Percentiles rank a stretch among this genome's conserved stretches.
phyloP scores from a whole-genome alignment of 345 rosid genomes.

The Lepidium didymum region DNA sequence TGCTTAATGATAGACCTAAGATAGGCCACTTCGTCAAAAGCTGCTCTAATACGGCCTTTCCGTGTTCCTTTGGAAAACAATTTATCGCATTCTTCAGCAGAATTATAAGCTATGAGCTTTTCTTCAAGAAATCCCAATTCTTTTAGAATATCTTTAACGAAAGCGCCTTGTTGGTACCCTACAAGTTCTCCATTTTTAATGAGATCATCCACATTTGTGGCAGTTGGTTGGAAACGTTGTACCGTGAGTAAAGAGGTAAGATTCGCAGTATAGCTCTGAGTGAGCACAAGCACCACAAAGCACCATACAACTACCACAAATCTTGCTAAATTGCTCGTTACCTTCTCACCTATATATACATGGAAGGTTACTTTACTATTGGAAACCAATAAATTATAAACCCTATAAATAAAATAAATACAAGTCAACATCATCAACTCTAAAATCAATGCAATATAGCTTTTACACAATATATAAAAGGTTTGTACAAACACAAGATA shows the following conservation, averaged over 20 bases:
- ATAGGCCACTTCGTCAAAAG: slow-evolving; percentile 32
- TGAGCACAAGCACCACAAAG: slow-evolving; percentile 31
- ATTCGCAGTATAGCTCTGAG: slow-evolving; percentile 35
- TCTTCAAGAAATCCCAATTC: neutral
- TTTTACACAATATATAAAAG: no score
- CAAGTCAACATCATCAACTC: no score
- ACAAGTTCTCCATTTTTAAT: neutral
- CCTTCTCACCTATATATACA: slow-evolving; percentile 13
- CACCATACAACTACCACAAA: slow-evolving; percentile 29
- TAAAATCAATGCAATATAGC: no score
- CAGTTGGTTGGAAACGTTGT: slow-evolving; percentile 6
- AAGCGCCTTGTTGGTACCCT: neutral
- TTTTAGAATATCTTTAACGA: neutral
- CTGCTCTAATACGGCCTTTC: slow-evolving; percentile 28
- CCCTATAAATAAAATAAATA: no score
- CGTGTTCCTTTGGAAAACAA: slow-evolving; percentile 26
- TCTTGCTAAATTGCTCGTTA: slow-evolving; percentile 29
- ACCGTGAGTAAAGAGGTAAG: slow-evolving; percentile 32
- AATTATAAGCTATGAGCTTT: neutral
- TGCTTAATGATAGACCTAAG: slow-evolving; percentile 15
- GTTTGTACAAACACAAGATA: no score
- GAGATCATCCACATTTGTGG: slow-evolving; percentile 2
- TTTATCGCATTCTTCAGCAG: neutral
- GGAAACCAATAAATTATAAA: no score
- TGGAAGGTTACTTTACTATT: neutral